Evolutionary conservation across 306 rosid species (phyloP), one percentile per base, ranked within the genome.

Genomic region (Cicer cuneatum): DNA sequence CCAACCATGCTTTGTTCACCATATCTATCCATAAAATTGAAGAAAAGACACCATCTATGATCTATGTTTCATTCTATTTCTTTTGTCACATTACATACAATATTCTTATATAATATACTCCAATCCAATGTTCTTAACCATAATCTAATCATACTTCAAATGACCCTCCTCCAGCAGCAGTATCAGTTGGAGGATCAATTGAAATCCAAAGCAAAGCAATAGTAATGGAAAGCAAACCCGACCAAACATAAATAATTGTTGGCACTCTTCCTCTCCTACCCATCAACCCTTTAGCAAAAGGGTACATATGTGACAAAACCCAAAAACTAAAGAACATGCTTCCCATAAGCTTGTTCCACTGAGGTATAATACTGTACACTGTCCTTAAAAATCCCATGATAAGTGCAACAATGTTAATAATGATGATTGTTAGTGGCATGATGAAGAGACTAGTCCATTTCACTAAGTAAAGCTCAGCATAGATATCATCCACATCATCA

Each of bases 231-330:
- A 88, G 81, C 79, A 92, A 78, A 1, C 97, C 96, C 8, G 89
- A 57, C 97, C 97, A 92, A 2, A 92, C 96, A 59, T 74, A 85
- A 13, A 92, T 62, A 45, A 92, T 88, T 0, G 97, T 92, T 1
- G 97, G 96, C 5, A 92, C 81, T 66, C 83, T 86, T 81, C 97
- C 97, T 82, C 87, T 88, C 80, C 90, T 85, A 18, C 97, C 96
- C 96, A 89, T 87, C 82, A 91, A 81, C n/a, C 97, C 97, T 84
- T 92, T 92, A 71, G 84, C 87, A 78, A 92, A 92, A 10, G 97
- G 97, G 82, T 92, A 92, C 93, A 89, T 87, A 51, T 92, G 97
- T 72, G 88, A 85, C 88, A 92, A 42, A 38, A 92, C 97, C 97
- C 97, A 92, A 11, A 92, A 85, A 67, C 96, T 89, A 62, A 92